Evolutionary conservation across 768 basidiomycete species (phyloP), one percentile per base, ranked within the genome.

Genomic region (Phylloporus arenicola): DNA sequence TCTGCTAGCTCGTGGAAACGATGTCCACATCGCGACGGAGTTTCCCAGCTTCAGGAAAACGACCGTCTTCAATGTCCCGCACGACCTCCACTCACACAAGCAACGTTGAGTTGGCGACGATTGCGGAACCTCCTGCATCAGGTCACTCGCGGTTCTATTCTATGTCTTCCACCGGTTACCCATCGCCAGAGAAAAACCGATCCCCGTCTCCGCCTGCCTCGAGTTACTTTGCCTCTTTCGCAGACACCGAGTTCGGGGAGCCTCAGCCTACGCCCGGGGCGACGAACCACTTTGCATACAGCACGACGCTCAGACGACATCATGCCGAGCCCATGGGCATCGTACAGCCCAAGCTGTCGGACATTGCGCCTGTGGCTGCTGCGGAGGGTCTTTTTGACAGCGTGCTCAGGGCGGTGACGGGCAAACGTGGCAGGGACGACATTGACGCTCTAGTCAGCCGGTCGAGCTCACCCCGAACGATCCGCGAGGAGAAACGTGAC

Each of bases 221-320:
- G 3, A 77, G 86, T 1, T 91, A 91, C 67, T 92, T 91, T 59
- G 77, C 84, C 0, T 65, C 79, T 1, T 75, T 82, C 29, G 73
- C 78, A 72, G 69, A 47, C 73, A 80, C 55, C 55, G 68, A 67
- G 62, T 72, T 37, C 33, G 69, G 50, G n/a, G 75, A 80, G 53
- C 72, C 83, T 10, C 75, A 80, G 30, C 81, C 84, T 0, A 74
- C 80, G 0, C 74, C 84, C 0, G 82, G 81, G 45, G 86, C 89
- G 1, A 75, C 78, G 27, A 64, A 79, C 4, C 89, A 92, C 61
- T 92, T 92, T 59, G 83, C 88, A 1, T 91, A 88, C 65, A 89
- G 86, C 57, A 91, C 88, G 0, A 88, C 85, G 0, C 73, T 92
- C 17, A 71, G 88, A 25, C 66, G 89, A 48, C 89, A 91, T 52